phyloP scores from a whole-genome alignment of 2,329 filamentous ascomycete genomes.

The Graphium sp. region DNA sequence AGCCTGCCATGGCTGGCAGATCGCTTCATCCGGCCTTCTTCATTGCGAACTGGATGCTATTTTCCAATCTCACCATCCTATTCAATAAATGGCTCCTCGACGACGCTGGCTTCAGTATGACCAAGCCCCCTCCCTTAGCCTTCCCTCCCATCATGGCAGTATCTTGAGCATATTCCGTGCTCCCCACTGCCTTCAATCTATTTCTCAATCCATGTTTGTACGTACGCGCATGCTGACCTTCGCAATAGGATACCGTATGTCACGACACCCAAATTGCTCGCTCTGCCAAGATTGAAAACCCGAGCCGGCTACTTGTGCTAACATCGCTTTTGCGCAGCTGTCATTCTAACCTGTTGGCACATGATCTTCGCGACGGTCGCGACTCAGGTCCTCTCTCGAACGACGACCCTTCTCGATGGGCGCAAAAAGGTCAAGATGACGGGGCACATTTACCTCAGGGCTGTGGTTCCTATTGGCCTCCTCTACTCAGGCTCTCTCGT shows the following conservation, averaged over 20 bases:
- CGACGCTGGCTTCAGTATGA: conserved; percentile 55
- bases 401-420: conserved; percentile 44
- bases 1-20: conserved; percentile 7
- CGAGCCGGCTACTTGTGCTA: background rate
- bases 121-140: background rate
- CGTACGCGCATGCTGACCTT: conserved; percentile 3
- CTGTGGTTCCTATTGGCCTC: conserved; percentile 48
- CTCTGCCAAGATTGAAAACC: background rate
- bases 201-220: conserved; percentile 1
- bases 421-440: conserved; percentile 45
- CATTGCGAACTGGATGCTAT: conserved; percentile 55
- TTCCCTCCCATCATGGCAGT: background rate
- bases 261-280: too few relatives aligned
- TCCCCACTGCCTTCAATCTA: background rate
- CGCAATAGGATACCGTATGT: conserved; percentile 19
- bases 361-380: conserved; percentile 47
- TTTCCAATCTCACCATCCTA: conserved; percentile 72
- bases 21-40: conserved; percentile 12
- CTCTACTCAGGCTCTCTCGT: conserved; percentile 50
- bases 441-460: conserved; percentile 39
- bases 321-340: conserved; percentile 15
- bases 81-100: conserved; percentile 88
- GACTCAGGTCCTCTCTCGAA: conserved; percentile 48
- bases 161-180: background rate
- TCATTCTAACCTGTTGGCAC: conserved; percentile 52